These are phyloP conservation scores for Thelonectria rubi DNA, from an alignment of 2,329 filamentous ascomycete genomes.

Conservation along the genomic window DNA sequence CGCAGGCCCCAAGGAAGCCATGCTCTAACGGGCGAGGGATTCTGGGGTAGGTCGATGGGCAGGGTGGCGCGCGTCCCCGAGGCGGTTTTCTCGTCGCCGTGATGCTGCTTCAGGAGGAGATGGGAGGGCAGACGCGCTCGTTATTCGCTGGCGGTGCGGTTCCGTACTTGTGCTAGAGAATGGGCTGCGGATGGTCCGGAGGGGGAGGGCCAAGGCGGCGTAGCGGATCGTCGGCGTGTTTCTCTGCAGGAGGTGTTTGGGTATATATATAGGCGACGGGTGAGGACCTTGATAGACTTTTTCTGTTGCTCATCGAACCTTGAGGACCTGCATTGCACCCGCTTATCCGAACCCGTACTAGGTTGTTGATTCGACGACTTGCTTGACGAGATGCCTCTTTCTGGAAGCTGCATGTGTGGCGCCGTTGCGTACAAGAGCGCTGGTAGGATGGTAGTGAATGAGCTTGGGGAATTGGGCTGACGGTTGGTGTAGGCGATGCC, in stretches of 20 bases:
- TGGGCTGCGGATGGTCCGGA: background rate
- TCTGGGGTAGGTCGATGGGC: background rate
- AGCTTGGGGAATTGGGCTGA: background rate
- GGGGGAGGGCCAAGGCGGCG: no score
- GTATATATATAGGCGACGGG: conserved; percentile 4
- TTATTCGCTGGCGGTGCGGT: conserved; percentile 14
- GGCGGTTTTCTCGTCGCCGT: background rate
- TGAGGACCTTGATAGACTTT: conserved; percentile 13
- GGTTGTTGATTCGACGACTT: background rate
- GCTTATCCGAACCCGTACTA: background rate
- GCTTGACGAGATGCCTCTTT: conserved; percentile 32
- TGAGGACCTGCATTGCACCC: background rate
- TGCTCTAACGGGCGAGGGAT: background rate
- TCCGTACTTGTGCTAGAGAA: conserved; percentile 2
- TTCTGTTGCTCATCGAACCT: background rate
- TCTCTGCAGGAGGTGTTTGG: background rate
- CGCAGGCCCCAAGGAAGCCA: background rate
- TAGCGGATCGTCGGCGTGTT: background rate
- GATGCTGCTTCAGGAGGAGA: background rate
- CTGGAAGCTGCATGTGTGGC: conserved; percentile 51
- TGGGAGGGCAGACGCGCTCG: background rate
- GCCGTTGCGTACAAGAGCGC: conserved; percentile 47
- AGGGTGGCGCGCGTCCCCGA: background rate
- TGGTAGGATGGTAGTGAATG: conserved; percentile 36
- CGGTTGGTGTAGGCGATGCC: conserved; percentile 48